These are phyloP conservation scores for Fusarium sp. DNA, from an alignment of 2,329 filamentous ascomycete species.

Conservation along the genomic window DNA sequence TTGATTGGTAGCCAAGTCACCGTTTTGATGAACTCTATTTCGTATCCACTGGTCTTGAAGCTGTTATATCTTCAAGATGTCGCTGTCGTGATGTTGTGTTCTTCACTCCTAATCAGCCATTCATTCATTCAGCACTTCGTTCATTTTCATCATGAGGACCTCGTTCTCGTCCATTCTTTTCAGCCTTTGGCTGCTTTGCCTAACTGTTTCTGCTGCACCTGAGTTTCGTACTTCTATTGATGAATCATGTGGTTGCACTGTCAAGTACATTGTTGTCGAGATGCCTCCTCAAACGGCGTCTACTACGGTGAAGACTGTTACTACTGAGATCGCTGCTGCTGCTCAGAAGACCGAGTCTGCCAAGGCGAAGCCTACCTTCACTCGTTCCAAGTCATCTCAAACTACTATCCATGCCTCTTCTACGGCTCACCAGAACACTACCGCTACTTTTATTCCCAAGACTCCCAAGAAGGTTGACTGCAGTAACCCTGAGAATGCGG, in stretches of 20 bases:
- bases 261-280: constrained; percentile 22
- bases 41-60: neutral
- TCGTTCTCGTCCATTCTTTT: constrained; percentile 32
- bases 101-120: neutral
- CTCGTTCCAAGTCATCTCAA: constrained; percentile 1
- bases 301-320: neutral
- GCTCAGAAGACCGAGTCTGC: neutral
- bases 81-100: neutral
- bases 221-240: neutral
- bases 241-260: constrained; percentile 22
- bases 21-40: constrained; percentile 15
- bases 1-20: constrained; percentile 17
- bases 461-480: constrained; percentile 4
- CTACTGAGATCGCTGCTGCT: neutral
- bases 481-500: constrained; percentile 8
- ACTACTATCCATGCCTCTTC: constrained; percentile 6
- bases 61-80: constrained; percentile 1
- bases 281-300: constrained; percentile 4
- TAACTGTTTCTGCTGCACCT: neutral
- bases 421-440: constrained; percentile 7
- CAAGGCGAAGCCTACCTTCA: neutral
- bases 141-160: constrained; percentile 14
- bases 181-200: constrained; percentile 13
- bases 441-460: constrained; percentile 14
- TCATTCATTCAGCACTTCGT: constrained; percentile 1